Percentiles rank a stretch among this genome's conserved stretches.
Conservation (phyloP, 371 early-diverging fungal species). For the Actinomucor elegans region DNA sequence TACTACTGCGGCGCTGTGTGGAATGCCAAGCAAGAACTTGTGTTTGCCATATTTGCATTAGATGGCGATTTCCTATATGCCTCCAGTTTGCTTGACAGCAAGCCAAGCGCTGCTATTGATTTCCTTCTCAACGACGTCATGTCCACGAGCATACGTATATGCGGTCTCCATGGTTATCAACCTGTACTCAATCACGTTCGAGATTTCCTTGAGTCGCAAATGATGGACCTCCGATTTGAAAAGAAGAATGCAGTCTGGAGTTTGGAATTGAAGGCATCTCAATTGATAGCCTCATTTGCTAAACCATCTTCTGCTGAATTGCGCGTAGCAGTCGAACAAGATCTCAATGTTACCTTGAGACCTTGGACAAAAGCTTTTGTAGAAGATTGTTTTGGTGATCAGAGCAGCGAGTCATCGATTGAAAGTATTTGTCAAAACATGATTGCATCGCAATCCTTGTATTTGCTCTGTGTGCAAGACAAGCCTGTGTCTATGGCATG, state of each 20-base stretch:
- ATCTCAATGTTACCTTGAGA: background rate
- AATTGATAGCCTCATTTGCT: too few species aligned
- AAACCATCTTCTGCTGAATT: background rate
- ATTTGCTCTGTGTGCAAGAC: background rate
- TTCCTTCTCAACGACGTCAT: background rate
- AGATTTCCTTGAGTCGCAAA: background rate
- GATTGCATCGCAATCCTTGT: background rate
- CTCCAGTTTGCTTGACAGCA: background rate
- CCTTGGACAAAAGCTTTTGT: background rate
- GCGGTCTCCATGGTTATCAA: background rate
- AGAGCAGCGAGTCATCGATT: background rate
- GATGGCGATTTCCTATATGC: background rate
- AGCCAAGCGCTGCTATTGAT: background rate
- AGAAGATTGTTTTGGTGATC: background rate
- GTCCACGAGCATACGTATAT: background rate
- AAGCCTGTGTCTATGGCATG: conserved; percentile 20
- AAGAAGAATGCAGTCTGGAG: background rate
- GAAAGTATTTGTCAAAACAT: background rate
- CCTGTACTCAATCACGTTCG: background rate
- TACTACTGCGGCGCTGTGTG: background rate
- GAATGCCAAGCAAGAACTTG: background rate
- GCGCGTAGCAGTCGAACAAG: background rate
- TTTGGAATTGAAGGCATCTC: background rate
- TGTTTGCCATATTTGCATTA: background rate
- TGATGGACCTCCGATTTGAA: background rate